Evolutionary conservation across 129 eudicot species (phyloP).

Genomic region (Escallonia herrerae): DNA sequence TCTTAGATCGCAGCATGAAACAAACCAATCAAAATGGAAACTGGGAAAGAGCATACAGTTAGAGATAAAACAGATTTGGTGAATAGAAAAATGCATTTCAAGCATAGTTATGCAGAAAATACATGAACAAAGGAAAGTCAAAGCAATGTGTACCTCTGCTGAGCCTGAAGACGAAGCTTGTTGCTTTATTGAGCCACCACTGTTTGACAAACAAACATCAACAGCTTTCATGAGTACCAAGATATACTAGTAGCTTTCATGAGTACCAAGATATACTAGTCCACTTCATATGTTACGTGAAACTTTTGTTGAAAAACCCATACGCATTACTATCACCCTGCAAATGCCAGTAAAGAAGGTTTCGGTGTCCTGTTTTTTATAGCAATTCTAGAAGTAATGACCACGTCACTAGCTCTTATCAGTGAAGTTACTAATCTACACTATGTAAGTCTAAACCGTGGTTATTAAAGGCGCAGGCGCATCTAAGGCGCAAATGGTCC

Average conservation of each 20-base stretch:
- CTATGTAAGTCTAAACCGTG: no score
- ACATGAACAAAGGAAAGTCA: not conserved
- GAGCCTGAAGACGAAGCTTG: conserved; percentile 53
- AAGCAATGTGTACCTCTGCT: conserved; percentile 36
- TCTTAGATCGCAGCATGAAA: not conserved
- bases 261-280: not conserved
- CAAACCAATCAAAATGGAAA: not conserved
- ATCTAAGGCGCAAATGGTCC: no score
- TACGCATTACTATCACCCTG: no score
- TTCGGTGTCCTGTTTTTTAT: no score
- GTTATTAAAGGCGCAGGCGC: no score
- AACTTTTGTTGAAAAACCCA: no score
- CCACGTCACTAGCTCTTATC: no score
- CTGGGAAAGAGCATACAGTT: no score
- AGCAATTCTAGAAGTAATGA: no score
- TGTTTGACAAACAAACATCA: conserved; percentile 18
- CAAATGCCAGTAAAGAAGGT: no score
- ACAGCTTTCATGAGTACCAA: not conserved
- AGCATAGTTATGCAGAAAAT: not conserved
- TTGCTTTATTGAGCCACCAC: conserved; percentile 39
- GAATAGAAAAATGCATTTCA: not conserved
- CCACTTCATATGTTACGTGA: no score
- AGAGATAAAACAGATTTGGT: not conserved
- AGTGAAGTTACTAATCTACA: no score
- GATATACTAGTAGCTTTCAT: not conserved